Evolutionary conservation across 2,329 filamentous ascomycete genomes (phyloP).

Genomic region (Pseudogymnoascus sp.): DNA sequence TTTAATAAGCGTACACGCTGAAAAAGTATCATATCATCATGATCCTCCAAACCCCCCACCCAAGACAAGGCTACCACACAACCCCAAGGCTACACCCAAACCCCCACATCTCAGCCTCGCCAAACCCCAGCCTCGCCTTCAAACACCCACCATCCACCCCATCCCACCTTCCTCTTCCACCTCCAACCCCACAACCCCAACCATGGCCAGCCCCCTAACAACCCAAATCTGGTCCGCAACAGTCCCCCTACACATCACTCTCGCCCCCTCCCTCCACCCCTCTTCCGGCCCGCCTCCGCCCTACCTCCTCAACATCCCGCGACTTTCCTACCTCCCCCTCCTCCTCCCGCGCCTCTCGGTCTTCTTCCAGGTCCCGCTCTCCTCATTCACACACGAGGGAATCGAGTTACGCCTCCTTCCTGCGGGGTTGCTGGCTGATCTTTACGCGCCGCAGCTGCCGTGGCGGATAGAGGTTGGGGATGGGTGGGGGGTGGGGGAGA

Average conservation of each 20-base stretch:
- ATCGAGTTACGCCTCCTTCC: slow-evolving; percentile 67
- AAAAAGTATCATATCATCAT: not conserved
- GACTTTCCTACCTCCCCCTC: slow-evolving; percentile 62
- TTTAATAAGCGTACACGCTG: not conserved
- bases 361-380: slow-evolving; percentile 55
- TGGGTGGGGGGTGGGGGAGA: slow-evolving; percentile 40
- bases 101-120: not conserved
- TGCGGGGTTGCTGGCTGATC: slow-evolving; percentile 60
- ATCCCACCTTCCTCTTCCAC: not conserved
- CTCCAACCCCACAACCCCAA: not conserved
- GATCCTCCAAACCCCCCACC: not conserved
- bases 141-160: not conserved
- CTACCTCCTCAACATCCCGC: slow-evolving; percentile 49
- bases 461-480: slow-evolving; percentile 56
- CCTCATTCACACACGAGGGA: slow-evolving; percentile 54
- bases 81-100: not conserved
- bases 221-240: slow-evolving; percentile 28
- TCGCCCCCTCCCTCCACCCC: slow-evolving; percentile 16
- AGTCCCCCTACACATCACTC: slow-evolving; percentile 27
- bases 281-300: slow-evolving; percentile 23
- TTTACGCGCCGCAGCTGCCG: slow-evolving; percentile 48
- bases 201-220: not conserved
- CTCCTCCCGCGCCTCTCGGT: slow-evolving; percentile 53
- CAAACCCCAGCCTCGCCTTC: not conserved
- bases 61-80: not conserved